Evolutionary conservation across 2,329 filamentous ascomycete species (phyloP), one percentile per base, ranked within the genome.

Genomic region (Botrytis fragariae): DNA sequence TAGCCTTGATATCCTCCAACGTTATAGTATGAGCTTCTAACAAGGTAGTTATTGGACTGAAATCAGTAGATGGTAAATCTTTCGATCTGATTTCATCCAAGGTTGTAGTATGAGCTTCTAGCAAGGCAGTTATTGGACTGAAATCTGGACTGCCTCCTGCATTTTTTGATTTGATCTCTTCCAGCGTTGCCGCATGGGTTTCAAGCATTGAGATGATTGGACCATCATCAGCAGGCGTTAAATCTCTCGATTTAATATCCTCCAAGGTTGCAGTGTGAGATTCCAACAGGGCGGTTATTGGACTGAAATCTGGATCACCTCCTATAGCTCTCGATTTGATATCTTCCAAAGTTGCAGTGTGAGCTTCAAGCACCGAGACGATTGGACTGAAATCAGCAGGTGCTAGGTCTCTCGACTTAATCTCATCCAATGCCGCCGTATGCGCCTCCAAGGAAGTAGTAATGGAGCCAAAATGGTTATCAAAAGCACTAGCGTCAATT

Each of bases 391-490:
- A 12, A 39, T 67, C 64, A 51, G 61, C 4, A 29, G n/a, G n/a
- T 8, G 39, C 16, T 16, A 37, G 9, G 45, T 61, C 68, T 32
- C 25, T 72, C 16, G 78, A 73, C 29, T 74, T 74, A 51, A 77
- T 73, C 18, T 75, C 75, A 8, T 65, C 48, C 29, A 77, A 45
- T 3, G 57, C 18, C 5, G 63, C 48, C 3, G 42, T 32, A 18
- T 76, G 73, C 7, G 54, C 29, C 14, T 74, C 69, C 16, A 76
- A 44, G 20, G 51, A 59, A 20, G 25, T 48, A 35, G 25, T 67
- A 59, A 76, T 75, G 8, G 74, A 74, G 62, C 67, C 42, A 42
- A 76, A 77, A 44, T 79, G 77, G 5, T 74, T 72, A 65, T 77
- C 74, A 20, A 79, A 71, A 22, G 73, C 75, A 4, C 39, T 64